Evolutionary conservation across 2,329 filamentous ascomycete species (phyloP).

Genomic region (Phoma sp.): DNA sequence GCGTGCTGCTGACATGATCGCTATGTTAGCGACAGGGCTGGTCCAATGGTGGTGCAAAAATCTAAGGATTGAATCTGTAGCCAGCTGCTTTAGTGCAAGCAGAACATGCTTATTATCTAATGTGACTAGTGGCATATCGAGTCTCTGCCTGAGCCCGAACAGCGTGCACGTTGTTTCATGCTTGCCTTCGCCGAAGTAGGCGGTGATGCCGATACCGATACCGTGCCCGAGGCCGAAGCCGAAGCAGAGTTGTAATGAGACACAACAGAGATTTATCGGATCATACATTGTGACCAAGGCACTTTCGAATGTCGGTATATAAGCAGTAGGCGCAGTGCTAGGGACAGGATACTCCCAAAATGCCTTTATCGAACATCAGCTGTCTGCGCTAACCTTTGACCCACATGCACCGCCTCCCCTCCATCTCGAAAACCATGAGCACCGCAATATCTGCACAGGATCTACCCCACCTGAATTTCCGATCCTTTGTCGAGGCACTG

Average conservation of each 20-base stretch:
- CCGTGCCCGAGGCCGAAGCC: background rate
- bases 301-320: background rate
- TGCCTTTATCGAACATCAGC: background rate
- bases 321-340: background rate
- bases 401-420: background rate
- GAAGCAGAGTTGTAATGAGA: background rate
- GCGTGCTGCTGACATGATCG: no score
- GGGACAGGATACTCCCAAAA: background rate
- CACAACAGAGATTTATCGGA: background rate
- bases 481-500: slow-evolving; percentile 57
- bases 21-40: no score
- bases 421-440: background rate
- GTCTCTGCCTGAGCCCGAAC: background rate
- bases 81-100: no score
- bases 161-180: background rate
- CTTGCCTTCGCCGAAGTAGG: background rate
- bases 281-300: background rate
- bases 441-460: background rate
- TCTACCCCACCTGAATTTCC: slow-evolving; percentile 47
- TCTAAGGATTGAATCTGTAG: no score
- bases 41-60: no score
- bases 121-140: background rate
- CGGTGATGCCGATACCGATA: background rate
- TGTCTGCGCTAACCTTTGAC: background rate
- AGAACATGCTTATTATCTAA: no score